These are phyloP conservation scores for Malassezia brasiliensis DNA, from an alignment of 1,284 basidiomycete species.

Conservation along the genomic window DNA sequence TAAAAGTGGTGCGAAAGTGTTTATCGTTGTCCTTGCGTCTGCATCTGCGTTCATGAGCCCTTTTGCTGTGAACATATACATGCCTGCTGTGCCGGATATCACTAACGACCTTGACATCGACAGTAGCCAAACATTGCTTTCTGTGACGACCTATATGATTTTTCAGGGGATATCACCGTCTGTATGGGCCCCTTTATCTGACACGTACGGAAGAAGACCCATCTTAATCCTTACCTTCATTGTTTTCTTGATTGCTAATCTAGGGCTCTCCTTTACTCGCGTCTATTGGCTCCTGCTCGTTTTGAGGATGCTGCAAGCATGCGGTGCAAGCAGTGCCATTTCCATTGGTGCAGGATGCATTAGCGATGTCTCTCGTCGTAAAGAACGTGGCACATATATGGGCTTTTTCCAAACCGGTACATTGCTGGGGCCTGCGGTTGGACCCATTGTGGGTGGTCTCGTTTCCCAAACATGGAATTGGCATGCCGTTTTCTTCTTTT, in stretches of 20 bases:
- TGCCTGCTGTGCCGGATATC: constrained; percentile 64
- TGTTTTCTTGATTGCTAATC: constrained; percentile 50
- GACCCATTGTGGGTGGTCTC: constrained; percentile 20
- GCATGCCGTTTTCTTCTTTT: constrained; percentile 64
- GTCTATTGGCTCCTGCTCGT: constrained; percentile 58
- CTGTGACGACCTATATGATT: constrained; percentile 66
- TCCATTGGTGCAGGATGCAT: constrained; percentile 24
- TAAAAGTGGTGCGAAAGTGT: not conserved
- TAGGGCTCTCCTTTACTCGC: constrained; percentile 58
- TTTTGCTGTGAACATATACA: constrained; percentile 57
- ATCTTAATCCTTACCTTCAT: constrained; percentile 55
- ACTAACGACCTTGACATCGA: constrained; percentile 58
- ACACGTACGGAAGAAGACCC: constrained; percentile 55
- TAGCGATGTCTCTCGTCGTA: constrained; percentile 20
- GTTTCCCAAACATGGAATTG: constrained; percentile 20
- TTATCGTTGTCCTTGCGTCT: constrained; percentile 10
- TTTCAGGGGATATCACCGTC: constrained; percentile 54
- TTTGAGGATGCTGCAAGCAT: constrained; percentile 50
- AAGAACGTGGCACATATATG: constrained; percentile 23
- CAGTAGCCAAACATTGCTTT: constrained; percentile 62
- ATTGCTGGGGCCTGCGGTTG: constrained; percentile 16
- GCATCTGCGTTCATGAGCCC: constrained; percentile 13
- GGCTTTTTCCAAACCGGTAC: constrained; percentile 19
- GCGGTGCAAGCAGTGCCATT: constrained; percentile 21
- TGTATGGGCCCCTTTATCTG: constrained; percentile 58